Evolutionary conservation across 177 flowering plant genomes (phyloP).

Genomic region (Viscum album): DNA sequence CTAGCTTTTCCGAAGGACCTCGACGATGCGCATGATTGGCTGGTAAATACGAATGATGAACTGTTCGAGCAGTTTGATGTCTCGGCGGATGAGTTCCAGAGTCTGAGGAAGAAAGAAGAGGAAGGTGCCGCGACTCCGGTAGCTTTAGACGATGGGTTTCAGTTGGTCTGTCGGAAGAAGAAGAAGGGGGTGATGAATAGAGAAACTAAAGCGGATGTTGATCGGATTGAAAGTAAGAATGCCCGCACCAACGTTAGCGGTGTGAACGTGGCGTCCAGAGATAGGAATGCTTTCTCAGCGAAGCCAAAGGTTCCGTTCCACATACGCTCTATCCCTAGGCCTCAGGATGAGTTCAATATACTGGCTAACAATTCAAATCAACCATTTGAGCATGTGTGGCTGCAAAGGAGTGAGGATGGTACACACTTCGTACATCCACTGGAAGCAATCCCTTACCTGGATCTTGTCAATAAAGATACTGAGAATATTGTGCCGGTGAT

Average conservation of each 20-base stretch:
- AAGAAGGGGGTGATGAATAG: slow-evolving; percentile 28
- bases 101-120: slow-evolving; percentile 33
- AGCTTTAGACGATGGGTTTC: slow-evolving; percentile 51
- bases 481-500: slow-evolving; percentile 29
- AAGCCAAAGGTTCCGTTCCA: slow-evolving; percentile 74
- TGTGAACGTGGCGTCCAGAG: slow-evolving; percentile 45
- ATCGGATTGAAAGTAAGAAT: slow-evolving; percentile 13
- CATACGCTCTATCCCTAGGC: slow-evolving; percentile 57
- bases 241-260: slow-evolving; percentile 12
- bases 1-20: slow-evolving; percentile 25
- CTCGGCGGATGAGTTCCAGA: slow-evolving; percentile 58
- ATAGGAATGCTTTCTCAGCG: slow-evolving; percentile 24
- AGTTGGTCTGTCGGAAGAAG: slow-evolving; percentile 64
- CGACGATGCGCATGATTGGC: slow-evolving; percentile 59
- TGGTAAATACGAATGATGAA: slow-evolving; percentile 59
- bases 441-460: slow-evolving; percentile 53
- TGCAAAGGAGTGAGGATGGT: slow-evolving; percentile 74
- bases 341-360: slow-evolving; percentile 67
- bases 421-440: slow-evolving; percentile 65
- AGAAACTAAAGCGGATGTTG: slow-evolving; percentile 3
- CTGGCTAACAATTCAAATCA: slow-evolving; percentile 67
- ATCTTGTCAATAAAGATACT: slow-evolving; percentile 53
- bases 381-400: slow-evolving; percentile 88
- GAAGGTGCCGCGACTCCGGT: slow-evolving; percentile 18
- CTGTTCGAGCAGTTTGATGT: slow-evolving; percentile 51